Evolutionary conservation across 148 eudicot genomes (phyloP).

Genomic region (Salicornia ramosissima): DNA sequence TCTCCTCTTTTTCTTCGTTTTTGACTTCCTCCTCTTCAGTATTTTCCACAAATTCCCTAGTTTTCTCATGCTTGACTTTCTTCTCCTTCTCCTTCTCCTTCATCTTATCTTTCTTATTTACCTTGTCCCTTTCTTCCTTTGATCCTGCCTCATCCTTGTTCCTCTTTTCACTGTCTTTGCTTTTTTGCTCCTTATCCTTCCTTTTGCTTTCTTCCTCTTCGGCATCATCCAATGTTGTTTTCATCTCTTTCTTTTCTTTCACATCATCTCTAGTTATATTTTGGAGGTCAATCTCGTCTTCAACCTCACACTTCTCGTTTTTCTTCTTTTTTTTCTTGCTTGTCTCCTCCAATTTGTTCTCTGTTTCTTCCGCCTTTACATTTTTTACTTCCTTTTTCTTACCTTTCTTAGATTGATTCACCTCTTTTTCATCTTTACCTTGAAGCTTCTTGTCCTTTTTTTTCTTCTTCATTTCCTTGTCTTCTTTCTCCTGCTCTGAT

Average conservation of each 20-base stretch:
- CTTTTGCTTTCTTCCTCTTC: constrained; percentile 15
- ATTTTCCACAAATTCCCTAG: constrained; percentile 7
- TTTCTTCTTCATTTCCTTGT: constrained; percentile 22
- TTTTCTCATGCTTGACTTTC: constrained; percentile 4
- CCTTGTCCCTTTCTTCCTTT: constrained; percentile 3
- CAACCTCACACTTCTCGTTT: not conserved
- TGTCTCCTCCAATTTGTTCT: constrained; percentile 1
- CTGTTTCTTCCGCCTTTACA: constrained; percentile 20
- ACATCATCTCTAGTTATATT: constrained; percentile 12
- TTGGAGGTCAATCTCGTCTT: constrained; percentile 18
- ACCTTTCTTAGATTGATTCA: constrained; percentile 5
- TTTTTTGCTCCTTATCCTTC: constrained; percentile 23
- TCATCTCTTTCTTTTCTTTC: constrained; percentile 23
- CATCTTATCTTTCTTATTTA: constrained; percentile 14
- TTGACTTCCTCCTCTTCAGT: constrained; percentile 8
- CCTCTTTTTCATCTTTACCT: constrained; percentile 3
- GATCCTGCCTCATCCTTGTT: constrained; percentile 1
- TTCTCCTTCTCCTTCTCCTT: constrained; percentile 28
- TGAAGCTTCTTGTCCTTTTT: constrained; percentile 15
- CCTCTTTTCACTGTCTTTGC: constrained; percentile 9
- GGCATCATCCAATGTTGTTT: not conserved
- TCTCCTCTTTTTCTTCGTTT: constrained; percentile 14
- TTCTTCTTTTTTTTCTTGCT: constrained; percentile 18
- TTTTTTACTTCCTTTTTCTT: constrained; percentile 15
- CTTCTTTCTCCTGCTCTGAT: constrained; percentile 18